phyloP scores from a whole-genome alignment of 2,329 filamentous ascomycete species.

The Zymoseptoria ardabiliae region DNA sequence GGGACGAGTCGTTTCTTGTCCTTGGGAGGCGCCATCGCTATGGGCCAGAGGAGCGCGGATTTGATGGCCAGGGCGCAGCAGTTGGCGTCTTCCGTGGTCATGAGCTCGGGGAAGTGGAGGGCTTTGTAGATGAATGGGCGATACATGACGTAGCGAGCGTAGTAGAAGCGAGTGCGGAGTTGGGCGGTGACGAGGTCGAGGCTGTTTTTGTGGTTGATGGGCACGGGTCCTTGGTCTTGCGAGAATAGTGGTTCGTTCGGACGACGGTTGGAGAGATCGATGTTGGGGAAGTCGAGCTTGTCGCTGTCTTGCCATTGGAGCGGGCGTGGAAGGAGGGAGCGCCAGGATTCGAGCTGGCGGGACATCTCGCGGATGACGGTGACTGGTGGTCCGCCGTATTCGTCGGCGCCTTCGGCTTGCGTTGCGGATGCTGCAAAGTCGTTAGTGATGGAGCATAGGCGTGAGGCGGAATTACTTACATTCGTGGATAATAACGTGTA shows the following conservation, averaged over 20 bases:
- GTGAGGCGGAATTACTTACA: conserved; percentile 35
- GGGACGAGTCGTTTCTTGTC: conserved; percentile 53
- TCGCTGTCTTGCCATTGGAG: conserved; percentile 53
- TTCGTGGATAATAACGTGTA: conserved; percentile 47
- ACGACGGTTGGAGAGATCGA: conserved; percentile 19
- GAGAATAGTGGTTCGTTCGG: conserved; percentile 39
- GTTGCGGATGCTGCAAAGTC: conserved; percentile 15
- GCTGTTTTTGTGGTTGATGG: conserved; percentile 44
- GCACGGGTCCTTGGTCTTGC: conserved; percentile 39
- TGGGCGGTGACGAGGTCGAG: conserved; percentile 52
- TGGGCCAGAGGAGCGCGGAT: conserved; percentile 53
- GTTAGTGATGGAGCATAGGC: conserved; percentile 4
- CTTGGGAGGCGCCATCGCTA: conserved; percentile 50
- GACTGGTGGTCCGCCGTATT: conserved; percentile 34
- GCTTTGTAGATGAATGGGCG: conserved; percentile 55
- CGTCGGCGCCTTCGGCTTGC: conserved; percentile 26
- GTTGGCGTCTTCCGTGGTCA: conserved; percentile 48
- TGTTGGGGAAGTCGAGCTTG: conserved; percentile 36
- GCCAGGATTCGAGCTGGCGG: conserved; percentile 51
- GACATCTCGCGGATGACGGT: conserved; percentile 46
- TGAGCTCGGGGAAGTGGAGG: conserved; percentile 48
- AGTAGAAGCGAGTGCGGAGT: conserved; percentile 53
- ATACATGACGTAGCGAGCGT: conserved; percentile 51
- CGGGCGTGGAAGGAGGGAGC: conserved; percentile 46
- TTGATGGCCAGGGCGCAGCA: conserved; percentile 52